phyloP scores from a whole-genome alignment of 2,329 filamentous ascomycete genomes.

The Westerdykella ornata region DNA sequence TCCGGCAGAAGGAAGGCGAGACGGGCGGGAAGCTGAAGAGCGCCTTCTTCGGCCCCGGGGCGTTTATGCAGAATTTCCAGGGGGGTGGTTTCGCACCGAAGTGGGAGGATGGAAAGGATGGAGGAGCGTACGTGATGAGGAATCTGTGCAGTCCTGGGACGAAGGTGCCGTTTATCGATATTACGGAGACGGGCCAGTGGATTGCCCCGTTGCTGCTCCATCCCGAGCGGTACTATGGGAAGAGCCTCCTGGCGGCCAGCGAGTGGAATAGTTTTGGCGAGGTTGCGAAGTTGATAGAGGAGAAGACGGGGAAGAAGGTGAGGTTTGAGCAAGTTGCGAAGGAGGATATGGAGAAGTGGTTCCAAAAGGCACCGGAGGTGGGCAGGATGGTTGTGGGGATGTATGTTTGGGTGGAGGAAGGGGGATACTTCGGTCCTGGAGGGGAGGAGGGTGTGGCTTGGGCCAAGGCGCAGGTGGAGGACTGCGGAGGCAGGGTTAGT shows the following conservation, averaged over 20 bases:
- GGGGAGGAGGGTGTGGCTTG: slow-evolving; percentile 21
- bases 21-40: slow-evolving; percentile 40
- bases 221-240: slow-evolving; percentile 41
- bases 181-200: slow-evolving; percentile 43
- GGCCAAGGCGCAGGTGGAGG: slow-evolving; percentile 17
- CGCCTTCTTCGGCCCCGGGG: slow-evolving; percentile 50
- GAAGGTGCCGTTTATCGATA: slow-evolving; percentile 42
- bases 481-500: slow-evolving; percentile 15
- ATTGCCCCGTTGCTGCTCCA: slow-evolving; percentile 40
- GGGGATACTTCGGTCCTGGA: slow-evolving; percentile 25
- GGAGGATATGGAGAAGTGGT: slow-evolving; percentile 20
- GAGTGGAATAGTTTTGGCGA: slow-evolving; percentile 38
- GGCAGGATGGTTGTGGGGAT: slow-evolving; percentile 23
- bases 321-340: slow-evolving; percentile 19
- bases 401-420: slow-evolving; percentile 20
- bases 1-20: slow-evolving; percentile 28
- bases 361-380: slow-evolving; percentile 11
- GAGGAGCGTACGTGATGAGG: slow-evolving; percentile 23
- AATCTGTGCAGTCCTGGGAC: slow-evolving; percentile 10
- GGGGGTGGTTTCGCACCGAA: slow-evolving; percentile 1
- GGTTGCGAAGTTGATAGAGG: slow-evolving; percentile 36
- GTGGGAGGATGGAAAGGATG: slow-evolving; percentile 3
- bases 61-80: slow-evolving; percentile 50
- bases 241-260: slow-evolving; percentile 41
- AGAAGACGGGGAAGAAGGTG: slow-evolving; percentile 38